phyloP scores from a whole-genome alignment of 441 rosid species.

The Raphanus hybrid region DNA sequence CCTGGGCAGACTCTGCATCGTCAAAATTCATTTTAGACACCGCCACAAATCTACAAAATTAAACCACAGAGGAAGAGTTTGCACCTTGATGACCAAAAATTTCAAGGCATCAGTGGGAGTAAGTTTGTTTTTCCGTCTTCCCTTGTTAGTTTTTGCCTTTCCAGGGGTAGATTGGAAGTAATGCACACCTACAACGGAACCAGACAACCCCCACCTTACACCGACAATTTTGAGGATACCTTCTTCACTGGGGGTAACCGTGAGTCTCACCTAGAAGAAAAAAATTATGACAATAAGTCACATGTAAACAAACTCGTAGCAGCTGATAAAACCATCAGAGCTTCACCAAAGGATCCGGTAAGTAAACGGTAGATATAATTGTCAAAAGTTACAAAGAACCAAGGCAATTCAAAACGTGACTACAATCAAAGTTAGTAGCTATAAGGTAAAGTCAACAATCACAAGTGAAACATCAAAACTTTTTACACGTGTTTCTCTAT shows the following conservation, averaged over 20 bases:
- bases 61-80: slow-evolving; percentile 13
- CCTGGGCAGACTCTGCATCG: slow-evolving; percentile 80
- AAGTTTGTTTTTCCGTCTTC: slow-evolving; percentile 62
- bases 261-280: slow-evolving; percentile 76
- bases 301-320: slow-evolving; percentile 21
- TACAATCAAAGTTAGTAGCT: slow-evolving; percentile 10
- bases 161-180: slow-evolving; percentile 61
- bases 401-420: slow-evolving; percentile 12
- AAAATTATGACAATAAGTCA: slow-evolving; percentile 13
- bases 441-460: slow-evolving; percentile 8
- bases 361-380: slow-evolving; percentile 15
- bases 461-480: slow-evolving; percentile 26
- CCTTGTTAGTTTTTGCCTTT: slow-evolving; percentile 57
- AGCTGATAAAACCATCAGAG: slow-evolving; percentile 21
- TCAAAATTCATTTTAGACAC: slow-evolving; percentile 26
- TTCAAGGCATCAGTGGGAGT: slow-evolving; percentile 62
- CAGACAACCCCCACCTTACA: slow-evolving; percentile 91
- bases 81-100: slow-evolving; percentile 89
- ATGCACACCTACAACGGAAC: slow-evolving; percentile 76
- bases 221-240: slow-evolving; percentile 89
- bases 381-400: slow-evolving; percentile 22
- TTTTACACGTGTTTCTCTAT: slow-evolving; percentile 1
- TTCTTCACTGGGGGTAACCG: slow-evolving; percentile 84
- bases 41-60: slow-evolving; percentile 28
- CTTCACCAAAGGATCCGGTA: slow-evolving; percentile 7